Evolutionary conservation across 441 rosid genomes (phyloP).

Genomic region (Syzygium malaccense): DNA sequence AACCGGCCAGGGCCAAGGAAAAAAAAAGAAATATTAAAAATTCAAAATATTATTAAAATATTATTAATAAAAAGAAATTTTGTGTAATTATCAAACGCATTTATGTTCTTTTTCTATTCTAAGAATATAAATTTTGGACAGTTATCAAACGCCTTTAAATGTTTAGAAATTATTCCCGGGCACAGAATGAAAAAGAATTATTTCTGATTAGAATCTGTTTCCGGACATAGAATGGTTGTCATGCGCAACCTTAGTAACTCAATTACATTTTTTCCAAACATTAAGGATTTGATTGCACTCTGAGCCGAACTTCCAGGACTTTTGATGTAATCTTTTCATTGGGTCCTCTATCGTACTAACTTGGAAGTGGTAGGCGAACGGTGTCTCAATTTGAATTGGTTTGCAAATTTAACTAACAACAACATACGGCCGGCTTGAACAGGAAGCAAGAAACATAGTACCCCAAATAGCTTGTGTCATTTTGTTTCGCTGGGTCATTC

Average conservation of each 20-base stretch:
- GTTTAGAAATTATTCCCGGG: too few relatives aligned
- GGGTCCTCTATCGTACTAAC: not conserved
- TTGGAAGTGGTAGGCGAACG: not conserved
- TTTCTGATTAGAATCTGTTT: too few relatives aligned
- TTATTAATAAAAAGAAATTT: too few relatives aligned
- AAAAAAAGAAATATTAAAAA: too few relatives aligned
- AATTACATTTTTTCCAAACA: not conserved
- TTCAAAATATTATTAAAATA: too few relatives aligned
- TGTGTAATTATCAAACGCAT: too few relatives aligned
- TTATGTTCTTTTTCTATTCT: too few relatives aligned
- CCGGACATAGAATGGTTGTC: not conserved
- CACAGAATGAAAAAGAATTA: not conserved
- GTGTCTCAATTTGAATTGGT: not conserved
- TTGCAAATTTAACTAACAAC: not conserved
- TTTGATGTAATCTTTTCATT: not conserved
- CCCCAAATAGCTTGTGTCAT: not conserved
- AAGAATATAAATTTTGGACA: too few relatives aligned
- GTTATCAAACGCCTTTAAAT: too few relatives aligned
- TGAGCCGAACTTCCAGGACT: not conserved
- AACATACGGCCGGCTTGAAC: not conserved
- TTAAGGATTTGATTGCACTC: not conserved
- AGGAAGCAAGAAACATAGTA: not conserved
- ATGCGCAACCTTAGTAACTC: not conserved
- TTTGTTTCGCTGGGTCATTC: not conserved
- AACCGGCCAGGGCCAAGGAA: too few relatives aligned